These are phyloP conservation scores for Nicotiana obtusifolia DNA, from an alignment of 257 asterid genomes.

Conservation along the genomic window DNA sequence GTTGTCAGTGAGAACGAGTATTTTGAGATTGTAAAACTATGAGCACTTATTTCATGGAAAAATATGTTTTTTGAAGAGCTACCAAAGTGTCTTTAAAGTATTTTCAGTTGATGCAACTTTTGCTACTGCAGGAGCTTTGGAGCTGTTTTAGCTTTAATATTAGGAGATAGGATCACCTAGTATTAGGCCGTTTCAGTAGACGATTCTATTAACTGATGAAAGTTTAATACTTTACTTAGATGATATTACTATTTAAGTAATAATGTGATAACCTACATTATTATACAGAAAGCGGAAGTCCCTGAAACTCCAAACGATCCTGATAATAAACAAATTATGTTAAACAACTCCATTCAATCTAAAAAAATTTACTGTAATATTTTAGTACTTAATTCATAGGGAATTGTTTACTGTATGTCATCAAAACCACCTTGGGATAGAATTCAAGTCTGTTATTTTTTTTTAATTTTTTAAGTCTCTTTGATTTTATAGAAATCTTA, in stretches of 20 bases:
- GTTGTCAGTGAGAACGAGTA: neutral
- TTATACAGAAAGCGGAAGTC: neutral
- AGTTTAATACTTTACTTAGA: neutral
- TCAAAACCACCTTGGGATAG: neutral
- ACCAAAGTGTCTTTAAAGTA: neutral
- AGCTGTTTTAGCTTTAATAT: neutral
- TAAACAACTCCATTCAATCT: neutral
- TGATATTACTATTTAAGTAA: neutral
- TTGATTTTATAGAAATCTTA: too few relatives aligned
- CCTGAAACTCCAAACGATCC: neutral
- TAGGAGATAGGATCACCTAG: neutral
- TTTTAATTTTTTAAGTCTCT: too few relatives aligned
- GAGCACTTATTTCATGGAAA: neutral
- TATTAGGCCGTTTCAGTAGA: neutral
- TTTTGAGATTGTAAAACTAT: neutral
- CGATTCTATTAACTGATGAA: neutral
- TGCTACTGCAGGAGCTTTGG: neutral
- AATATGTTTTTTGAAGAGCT: neutral
- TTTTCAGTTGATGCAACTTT: neutral
- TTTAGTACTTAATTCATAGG: neutral
- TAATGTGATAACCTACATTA: neutral
- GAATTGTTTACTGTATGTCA: neutral
- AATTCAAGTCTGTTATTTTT: neutral
- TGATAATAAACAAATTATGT: neutral
- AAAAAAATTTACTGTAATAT: neutral